phyloP scores from a whole-genome alignment of 2,329 filamentous ascomycete genomes.

The Aureobasidium namibiae region DNA sequence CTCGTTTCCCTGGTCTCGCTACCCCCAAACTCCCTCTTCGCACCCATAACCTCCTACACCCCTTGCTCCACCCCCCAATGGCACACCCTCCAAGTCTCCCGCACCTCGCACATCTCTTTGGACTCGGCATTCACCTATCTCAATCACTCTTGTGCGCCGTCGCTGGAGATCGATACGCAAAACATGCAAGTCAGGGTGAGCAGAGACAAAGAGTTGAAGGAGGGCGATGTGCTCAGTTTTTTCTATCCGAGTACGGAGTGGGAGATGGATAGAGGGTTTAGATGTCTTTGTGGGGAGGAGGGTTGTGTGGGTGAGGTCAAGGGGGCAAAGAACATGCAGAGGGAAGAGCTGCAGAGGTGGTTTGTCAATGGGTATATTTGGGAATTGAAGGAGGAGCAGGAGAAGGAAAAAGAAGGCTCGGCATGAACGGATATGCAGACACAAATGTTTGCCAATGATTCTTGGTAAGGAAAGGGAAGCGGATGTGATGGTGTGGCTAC shows the following conservation, averaged over 20 bases:
- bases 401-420: neutral
- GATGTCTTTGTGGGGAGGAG: constrained; percentile 34
- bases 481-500: neutral
- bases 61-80: constrained; percentile 37
- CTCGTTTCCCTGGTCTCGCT: constrained; percentile 42
- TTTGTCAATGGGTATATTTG: constrained; percentile 36
- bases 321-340: constrained; percentile 31
- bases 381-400: constrained; percentile 14
- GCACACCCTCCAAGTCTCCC: constrained; percentile 44
- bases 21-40: constrained; percentile 43
- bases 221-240: constrained; percentile 38
- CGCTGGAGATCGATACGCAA: constrained; percentile 43
- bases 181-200: constrained; percentile 17
- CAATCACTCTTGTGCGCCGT: constrained; percentile 49
- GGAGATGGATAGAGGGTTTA: constrained; percentile 40
- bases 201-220: constrained; percentile 30
- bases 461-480: too few species aligned
- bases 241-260: constrained; percentile 44
- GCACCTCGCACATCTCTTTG: constrained; percentile 45
- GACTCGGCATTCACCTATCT: constrained; percentile 50
- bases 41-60: constrained; percentile 34
- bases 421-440: too few species aligned
- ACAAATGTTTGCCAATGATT: too few species aligned
- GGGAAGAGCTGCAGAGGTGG: constrained; percentile 29
- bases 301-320: constrained; percentile 32